A percentile compares a stretch with the other conserved stretches of the same genome.
phyloP scores from a whole-genome alignment of 1,139 yeast genomes.

The Debaryomyces sp. region DNA sequence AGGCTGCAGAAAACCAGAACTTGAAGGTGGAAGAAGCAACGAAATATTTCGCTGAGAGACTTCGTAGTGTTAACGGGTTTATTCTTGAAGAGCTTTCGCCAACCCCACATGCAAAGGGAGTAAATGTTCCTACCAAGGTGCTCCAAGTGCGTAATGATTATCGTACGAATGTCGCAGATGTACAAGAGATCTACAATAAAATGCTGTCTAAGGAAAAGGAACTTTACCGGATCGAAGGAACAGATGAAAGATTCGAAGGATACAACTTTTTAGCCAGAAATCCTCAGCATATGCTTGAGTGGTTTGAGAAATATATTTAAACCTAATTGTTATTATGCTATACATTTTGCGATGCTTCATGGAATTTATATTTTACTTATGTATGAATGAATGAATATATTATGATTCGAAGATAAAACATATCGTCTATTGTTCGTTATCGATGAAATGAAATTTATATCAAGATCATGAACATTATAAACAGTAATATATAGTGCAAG shows the following conservation, averaged over 20 bases:
- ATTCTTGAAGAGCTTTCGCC: conserved; percentile 9
- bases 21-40: conserved; percentile 3
- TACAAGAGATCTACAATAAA: conserved; percentile 8
- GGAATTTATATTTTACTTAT: too few species aligned
- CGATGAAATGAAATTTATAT: too few species aligned
- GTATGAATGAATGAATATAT: too few species aligned
- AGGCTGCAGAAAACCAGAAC: neutral
- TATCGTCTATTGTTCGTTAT: too few species aligned
- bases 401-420: too few species aligned
- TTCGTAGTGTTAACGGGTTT: neutral
- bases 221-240: conserved; percentile 10
- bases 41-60: conserved; percentile 1
- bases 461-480: too few species aligned
- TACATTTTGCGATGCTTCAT: too few species aligned
- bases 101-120: neutral
- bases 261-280: conserved; percentile 9
- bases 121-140: conserved; percentile 8
- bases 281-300: conserved; percentile 7
- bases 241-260: conserved; percentile 8
- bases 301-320: conserved; percentile 8
- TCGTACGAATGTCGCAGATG: conserved; percentile 8
- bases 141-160: conserved; percentile 8
- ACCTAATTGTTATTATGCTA: neutral
- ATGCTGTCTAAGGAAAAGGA: conserved; percentile 9
- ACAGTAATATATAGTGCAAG: too few species aligned